These are phyloP conservation scores for Coemansia sp. DNA, from an alignment of 192 early-diverging fungal genomes.

Conservation along the genomic window DNA sequence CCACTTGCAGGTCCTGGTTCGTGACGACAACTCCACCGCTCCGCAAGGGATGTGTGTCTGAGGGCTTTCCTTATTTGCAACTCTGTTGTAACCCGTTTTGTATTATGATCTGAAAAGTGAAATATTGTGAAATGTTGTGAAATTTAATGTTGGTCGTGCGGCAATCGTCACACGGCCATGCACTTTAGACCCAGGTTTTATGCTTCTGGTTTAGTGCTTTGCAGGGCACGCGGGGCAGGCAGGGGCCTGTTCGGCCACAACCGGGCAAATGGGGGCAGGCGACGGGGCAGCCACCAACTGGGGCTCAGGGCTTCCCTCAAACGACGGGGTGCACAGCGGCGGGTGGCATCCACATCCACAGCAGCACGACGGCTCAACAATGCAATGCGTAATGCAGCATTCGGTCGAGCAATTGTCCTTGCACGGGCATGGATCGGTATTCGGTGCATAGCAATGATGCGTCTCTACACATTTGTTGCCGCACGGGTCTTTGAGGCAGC, in stretches of 20 bases:
- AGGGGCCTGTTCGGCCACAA: constrained; percentile 20
- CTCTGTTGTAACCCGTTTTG: background rate
- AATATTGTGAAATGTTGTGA: background rate
- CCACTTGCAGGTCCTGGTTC: constrained; percentile 44
- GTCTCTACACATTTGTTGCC: constrained; percentile 51
- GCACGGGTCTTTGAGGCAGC: constrained; percentile 54
- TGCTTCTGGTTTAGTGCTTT: background rate
- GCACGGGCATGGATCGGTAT: constrained; percentile 33
- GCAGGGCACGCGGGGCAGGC: constrained; percentile 34
- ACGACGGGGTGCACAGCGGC: constrained; percentile 47
- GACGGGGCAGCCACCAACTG: constrained; percentile 18
- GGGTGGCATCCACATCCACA: constrained; percentile 44
- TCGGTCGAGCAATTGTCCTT: constrained; percentile 50
- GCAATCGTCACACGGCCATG: background rate
- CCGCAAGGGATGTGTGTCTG: constrained; percentile 46
- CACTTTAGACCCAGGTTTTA: background rate
- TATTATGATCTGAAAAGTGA: background rate
- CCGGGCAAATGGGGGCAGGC: constrained; percentile 39
- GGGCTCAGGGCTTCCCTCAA: constrained; percentile 37
- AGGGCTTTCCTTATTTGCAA: constrained; percentile 14
- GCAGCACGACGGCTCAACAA: constrained; percentile 46
- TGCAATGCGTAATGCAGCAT: constrained; percentile 54
- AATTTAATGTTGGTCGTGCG: background rate
- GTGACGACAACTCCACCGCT: constrained; percentile 35
- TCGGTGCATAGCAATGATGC: constrained; percentile 52